Evolutionary conservation across 2,329 filamentous ascomycete genomes (phyloP).

Genomic region (Cercospora janseana): DNA sequence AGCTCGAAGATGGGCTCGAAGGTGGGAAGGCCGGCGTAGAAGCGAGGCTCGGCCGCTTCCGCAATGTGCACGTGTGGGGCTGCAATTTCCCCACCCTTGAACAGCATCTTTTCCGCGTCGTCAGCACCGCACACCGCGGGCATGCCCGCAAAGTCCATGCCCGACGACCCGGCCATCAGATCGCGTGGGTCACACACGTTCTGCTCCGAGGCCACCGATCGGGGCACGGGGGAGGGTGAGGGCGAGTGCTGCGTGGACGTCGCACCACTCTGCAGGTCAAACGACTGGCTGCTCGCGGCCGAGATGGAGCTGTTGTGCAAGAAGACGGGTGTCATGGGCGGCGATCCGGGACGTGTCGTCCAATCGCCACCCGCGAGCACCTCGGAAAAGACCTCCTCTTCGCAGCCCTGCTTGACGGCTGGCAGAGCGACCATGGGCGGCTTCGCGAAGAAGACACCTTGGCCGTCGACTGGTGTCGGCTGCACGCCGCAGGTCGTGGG

Average conservation of each 20-base stretch:
- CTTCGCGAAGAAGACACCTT: conserved; percentile 41
- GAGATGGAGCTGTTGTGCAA: conserved; percentile 66
- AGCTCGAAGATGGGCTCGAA: conserved; percentile 75
- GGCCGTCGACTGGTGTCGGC: conserved; percentile 77
- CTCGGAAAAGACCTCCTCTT: conserved; percentile 69
- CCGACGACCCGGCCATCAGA: conserved; percentile 65
- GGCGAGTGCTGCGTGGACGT: conserved; percentile 70
- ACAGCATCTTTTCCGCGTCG: conserved; percentile 48
- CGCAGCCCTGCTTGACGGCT: conserved; percentile 67
- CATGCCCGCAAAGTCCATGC: conserved; percentile 64
- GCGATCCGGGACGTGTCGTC: conserved; percentile 68
- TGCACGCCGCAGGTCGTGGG: conserved; percentile 70
- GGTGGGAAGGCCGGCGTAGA: conserved; percentile 66
- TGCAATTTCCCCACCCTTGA: conserved; percentile 44
- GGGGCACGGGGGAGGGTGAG: conserved; percentile 76
- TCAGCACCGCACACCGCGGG: conserved; percentile 61
- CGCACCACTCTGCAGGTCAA: conserved; percentile 68
- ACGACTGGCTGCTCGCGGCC: conserved; percentile 53
- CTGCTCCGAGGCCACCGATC: conserved; percentile 63
- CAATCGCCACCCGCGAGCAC: conserved; percentile 72
- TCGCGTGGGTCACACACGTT: conserved; percentile 88
- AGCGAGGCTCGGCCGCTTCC: conserved; percentile 46
- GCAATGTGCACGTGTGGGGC: conserved; percentile 41
- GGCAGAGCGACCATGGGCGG: conserved; percentile 51
- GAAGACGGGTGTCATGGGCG: conserved; percentile 81